Evolutionary conservation across 1,284 basidiomycete genomes (phyloP), one percentile per base, ranked within the genome.

Genomic region (Laetiporus sulphureus): DNA sequence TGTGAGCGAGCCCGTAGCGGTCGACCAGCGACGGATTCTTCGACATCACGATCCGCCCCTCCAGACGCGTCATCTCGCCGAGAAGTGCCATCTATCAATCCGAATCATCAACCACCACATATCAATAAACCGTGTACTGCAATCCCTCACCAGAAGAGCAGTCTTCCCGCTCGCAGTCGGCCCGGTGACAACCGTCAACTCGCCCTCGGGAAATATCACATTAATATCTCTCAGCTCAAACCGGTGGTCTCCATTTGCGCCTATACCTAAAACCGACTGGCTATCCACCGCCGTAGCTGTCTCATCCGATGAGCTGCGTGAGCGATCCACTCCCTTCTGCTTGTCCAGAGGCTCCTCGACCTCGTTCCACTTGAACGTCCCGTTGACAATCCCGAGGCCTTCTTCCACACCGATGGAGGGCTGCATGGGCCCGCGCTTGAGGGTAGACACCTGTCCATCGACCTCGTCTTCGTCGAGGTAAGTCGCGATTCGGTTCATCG

Each of bases 121-220:
- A n/a, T n/a, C n/a, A n/a, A n/a, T n/a, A n/a, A n/a, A n/a, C n/a
- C n/a, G n/a, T n/a, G n/a, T n/a, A n/a, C n/a, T n/a, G n/a, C n/a
- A n/a, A n/a, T 44, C 20, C 50, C 71, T n/a, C 51, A 78, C 77
- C 40, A 88, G 64, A 4, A 90, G 61, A 0, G 84, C 83, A 0
- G 85, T 86, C 65, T 92, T 92, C 10, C 89, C 89, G 29, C 79
- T 79, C 1, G 85, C 88, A 0, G 87, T 89, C 0, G 87, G 82
- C 3, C 82, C 81, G 27, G 77, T 80, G 37, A 87, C 65, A 7
- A 86, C 62, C 0, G 76, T 75, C 35, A 87, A 57, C 57, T 77
- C 66, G 11, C 81, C 78, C 29, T 81, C 73, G 0, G 88, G 86
- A 64, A 91, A 89, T 41, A 66, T 59, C 37, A 91, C 67, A 32